phyloP scores from a whole-genome alignment of 306 rosid genomes.

The Vicia sativa region DNA sequence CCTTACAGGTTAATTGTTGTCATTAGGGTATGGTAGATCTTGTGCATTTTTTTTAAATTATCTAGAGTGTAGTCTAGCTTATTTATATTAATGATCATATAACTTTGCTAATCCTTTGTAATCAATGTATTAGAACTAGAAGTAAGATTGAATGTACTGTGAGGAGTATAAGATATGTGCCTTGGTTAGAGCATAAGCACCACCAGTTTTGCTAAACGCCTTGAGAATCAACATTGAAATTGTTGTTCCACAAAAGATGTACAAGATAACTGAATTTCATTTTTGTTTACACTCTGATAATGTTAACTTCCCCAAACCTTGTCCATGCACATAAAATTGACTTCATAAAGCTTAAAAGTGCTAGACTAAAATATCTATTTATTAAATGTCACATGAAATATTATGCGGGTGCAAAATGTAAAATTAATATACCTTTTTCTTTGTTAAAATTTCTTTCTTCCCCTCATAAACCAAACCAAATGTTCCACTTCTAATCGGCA shows the following conservation, averaged over 20 bases:
- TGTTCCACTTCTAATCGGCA: too few relatives aligned
- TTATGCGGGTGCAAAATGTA: neutral
- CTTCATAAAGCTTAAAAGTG: neutral
- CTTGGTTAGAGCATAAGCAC: neutral
- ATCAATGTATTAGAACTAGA: neutral
- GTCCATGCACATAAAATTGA: neutral
- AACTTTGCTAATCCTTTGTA: neutral
- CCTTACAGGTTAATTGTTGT: constrained; percentile 15
- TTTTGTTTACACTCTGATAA: neutral
- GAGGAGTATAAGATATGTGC: neutral
- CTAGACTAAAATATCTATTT: neutral
- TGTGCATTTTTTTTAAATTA: constrained; percentile 2
- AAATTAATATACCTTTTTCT: neutral
- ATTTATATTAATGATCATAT: neutral
- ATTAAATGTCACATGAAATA: neutral
- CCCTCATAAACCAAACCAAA: neutral
- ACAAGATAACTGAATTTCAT: neutral
- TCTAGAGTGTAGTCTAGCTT: constrained; percentile 12
- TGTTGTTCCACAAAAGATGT: neutral
- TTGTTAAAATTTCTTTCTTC: neutral
- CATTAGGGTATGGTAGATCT: constrained; percentile 25
- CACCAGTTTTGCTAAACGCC: neutral
- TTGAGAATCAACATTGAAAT: neutral
- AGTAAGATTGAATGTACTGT: neutral
- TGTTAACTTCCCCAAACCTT: neutral